Percentiles rank a stretch among this genome's conserved stretches.
These are phyloP conservation scores for Termitomyces eurrhizus DNA, from an alignment of 768 basidiomycete species.

Conservation along the genomic window DNA sequence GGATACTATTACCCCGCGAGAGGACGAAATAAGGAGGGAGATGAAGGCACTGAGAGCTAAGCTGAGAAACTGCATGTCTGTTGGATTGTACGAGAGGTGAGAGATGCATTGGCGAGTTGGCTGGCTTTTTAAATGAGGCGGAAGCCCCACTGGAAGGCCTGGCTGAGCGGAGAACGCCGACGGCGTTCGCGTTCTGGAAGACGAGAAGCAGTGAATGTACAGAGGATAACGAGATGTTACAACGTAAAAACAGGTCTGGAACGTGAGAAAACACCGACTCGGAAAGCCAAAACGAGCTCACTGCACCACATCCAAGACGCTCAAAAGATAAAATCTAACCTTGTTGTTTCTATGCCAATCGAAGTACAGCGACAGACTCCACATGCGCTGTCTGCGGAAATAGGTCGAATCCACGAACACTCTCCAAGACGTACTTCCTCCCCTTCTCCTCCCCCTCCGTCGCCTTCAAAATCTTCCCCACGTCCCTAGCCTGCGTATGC, in stretches of 20 bases:
- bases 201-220: not conserved
- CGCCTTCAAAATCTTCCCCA: slow-evolving; percentile 64
- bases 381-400: slow-evolving; percentile 98
- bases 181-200: not conserved
- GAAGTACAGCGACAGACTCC: slow-evolving; percentile 72
- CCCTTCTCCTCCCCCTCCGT: slow-evolving; percentile 31
- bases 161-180: not conserved
- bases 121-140: not conserved
- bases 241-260: not conserved
- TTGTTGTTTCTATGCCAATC: slow-evolving; percentile 30
- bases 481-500: slow-evolving; percentile 87
- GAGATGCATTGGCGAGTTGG: not conserved
- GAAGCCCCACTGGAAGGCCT: not conserved
- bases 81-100: not conserved
- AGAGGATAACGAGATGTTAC: not conserved
- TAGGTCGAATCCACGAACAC: slow-evolving; percentile 84
- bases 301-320: not conserved
- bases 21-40: slow-evolving; percentile 9
- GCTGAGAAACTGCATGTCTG: slow-evolving; percentile 29
- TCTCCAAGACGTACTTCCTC: slow-evolving; percentile 73
- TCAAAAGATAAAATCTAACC: not conserved
- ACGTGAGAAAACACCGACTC: not conserved
- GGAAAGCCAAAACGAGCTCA: not conserved
- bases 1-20: slow-evolving; percentile 15
- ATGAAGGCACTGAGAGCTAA: slow-evolving; percentile 20